Conservation (phyloP, 805 yeast genomes). For the Kuraishia capsulata region DNA sequence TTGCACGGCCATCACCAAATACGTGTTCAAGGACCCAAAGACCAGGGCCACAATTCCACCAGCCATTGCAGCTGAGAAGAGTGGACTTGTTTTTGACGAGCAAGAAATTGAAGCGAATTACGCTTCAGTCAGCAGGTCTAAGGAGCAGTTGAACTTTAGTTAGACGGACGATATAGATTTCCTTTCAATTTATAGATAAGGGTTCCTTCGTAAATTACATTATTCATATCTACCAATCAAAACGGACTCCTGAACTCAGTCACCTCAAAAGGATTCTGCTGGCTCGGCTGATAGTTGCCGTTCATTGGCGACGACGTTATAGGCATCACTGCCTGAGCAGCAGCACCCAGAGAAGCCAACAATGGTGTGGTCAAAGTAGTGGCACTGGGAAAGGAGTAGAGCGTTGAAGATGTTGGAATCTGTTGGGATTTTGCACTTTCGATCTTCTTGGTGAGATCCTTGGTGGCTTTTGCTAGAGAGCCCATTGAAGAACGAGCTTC, state of each 20-base stretch:
- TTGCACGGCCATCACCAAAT: slow-evolving; percentile 62
- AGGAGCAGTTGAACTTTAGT: slow-evolving; percentile 12
- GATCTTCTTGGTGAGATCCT: slow-evolving; percentile 81
- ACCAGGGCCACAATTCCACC: slow-evolving; percentile 69
- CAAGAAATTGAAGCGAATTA: slow-evolving; percentile 29
- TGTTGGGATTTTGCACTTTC: slow-evolving; percentile 27
- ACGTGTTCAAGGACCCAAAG: slow-evolving; percentile 61
- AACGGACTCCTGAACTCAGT: too few species aligned
- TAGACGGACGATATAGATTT: background rate
- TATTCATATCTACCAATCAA: too few species aligned
- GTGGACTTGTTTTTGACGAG: slow-evolving; percentile 48
- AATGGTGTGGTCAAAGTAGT: slow-evolving; percentile 24
- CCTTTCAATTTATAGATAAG: background rate
- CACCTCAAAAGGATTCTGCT: background rate
- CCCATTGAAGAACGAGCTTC: slow-evolving; percentile 78
- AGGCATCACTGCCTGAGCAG: slow-evolving; percentile 24
- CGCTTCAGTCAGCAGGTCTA: slow-evolving; percentile 26
- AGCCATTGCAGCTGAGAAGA: slow-evolving; percentile 39
- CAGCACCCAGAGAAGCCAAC: slow-evolving; percentile 25
- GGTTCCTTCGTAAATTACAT: too few species aligned
- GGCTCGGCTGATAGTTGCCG: background rate
- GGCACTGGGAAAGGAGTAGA: slow-evolving; percentile 5
- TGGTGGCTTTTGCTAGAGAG: slow-evolving; percentile 76
- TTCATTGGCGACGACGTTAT: slow-evolving; percentile 16
- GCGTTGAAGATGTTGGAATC: slow-evolving; percentile 3